These are phyloP conservation scores for Cryptosporidium muris DNA, from an alignment of 169 alveolate species.

Conservation along the genomic window DNA sequence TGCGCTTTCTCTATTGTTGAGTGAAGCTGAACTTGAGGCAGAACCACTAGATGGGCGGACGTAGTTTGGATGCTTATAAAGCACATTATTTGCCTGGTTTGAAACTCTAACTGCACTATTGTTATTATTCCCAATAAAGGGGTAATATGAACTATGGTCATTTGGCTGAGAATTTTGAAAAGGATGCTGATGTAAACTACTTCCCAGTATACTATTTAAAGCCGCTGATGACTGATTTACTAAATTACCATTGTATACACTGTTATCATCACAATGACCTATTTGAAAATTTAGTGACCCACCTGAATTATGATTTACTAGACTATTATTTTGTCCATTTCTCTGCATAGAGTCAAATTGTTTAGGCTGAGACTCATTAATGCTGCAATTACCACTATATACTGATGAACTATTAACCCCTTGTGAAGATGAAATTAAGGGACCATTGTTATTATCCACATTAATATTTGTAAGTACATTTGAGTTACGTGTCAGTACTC, in stretches of 20 bases:
- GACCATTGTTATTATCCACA: neutral
- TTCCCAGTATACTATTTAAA: neutral
- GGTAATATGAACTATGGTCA: neutral
- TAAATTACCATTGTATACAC: neutral
- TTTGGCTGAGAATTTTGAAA: neutral
- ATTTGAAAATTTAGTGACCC: neutral
- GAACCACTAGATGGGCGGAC: constrained; percentile 65
- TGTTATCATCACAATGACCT: no score
- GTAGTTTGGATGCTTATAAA: no score
- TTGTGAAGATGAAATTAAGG: no score
- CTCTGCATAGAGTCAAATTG: neutral
- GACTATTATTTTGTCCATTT: neutral
- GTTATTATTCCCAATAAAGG: neutral
- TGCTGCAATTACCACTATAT: no score
- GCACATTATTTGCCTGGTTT: neutral
- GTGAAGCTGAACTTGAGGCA: constrained; percentile 5
- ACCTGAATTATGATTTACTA: neutral
- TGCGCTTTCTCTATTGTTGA: constrained; percentile 3
- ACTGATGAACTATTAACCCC: no score
- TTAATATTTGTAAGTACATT: neutral
- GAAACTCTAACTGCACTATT: neutral
- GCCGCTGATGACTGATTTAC: neutral
- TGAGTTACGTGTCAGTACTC: neutral
- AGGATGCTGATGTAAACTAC: neutral
- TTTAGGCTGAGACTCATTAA: no score